Evolutionary conservation across 805 yeast genomes (phyloP).

Genomic region (Ogataea parapolymorpha): DNA sequence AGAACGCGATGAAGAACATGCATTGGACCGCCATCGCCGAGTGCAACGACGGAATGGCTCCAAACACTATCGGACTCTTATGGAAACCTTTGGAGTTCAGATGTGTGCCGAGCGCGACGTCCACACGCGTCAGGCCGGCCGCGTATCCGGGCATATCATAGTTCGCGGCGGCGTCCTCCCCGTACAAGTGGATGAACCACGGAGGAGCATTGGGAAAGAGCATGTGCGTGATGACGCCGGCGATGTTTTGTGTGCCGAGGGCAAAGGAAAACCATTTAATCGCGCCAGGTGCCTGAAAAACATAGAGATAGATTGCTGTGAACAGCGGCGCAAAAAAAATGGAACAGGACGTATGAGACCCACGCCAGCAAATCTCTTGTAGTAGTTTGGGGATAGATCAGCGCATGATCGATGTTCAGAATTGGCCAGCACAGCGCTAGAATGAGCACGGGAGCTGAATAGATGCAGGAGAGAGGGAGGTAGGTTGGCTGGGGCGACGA

Average conservation of each 20-base stretch:
- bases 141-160: constrained; percentile 68
- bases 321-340: constrained; percentile 58
- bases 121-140: constrained; percentile 68
- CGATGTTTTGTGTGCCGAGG: constrained; percentile 57
- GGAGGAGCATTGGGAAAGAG: constrained; percentile 72
- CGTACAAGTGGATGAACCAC: constrained; percentile 64
- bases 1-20: constrained; percentile 41
- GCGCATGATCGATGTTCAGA: constrained; percentile 43
- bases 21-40: constrained; percentile 60
- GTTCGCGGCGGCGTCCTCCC: constrained; percentile 51
- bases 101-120: constrained; percentile 58
- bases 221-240: constrained; percentile 59
- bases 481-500: constrained; percentile 7
- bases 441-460: constrained; percentile 37
- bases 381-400: constrained; percentile 39
- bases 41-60: constrained; percentile 72
- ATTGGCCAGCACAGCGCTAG: constrained; percentile 45
- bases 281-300: constrained; percentile 66
- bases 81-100: constrained; percentile 61
- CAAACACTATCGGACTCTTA: constrained; percentile 66
- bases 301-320: constrained; percentile 59
- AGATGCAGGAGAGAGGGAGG: constrained; percentile 26
- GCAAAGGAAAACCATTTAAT: constrained; percentile 50
- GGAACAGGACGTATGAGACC: constrained; percentile 60
- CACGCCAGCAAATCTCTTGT: constrained; percentile 55